Evolutionary conservation across 768 basidiomycete species (phyloP), one percentile per base, ranked within the genome.

Genomic region (Trametes gibbosa): DNA sequence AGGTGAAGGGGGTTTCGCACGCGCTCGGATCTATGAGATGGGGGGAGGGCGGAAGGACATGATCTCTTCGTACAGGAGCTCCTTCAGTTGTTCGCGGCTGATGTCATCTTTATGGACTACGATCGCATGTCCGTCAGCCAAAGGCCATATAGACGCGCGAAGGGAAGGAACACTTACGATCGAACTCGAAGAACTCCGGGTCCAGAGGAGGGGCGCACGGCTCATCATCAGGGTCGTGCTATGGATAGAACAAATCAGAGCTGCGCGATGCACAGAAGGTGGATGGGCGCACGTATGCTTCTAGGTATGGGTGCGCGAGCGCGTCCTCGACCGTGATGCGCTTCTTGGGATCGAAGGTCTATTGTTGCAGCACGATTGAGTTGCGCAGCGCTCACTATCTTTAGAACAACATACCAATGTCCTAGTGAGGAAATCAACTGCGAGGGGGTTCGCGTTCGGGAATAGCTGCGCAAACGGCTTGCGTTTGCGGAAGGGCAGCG

Each of bases 271-370:
- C 53, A 53, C 24, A 6, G 37, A 2, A 32, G 19, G 17, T 10
- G 35, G 51, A 49, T 45, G 35, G 29, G 80, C 87, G 45, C 67
- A 90, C 90, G 70, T 97, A 96, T 72, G 95, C 91, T 72, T 94
- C 92, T 13, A 96, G 81, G 69, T 96, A 96, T 6, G 95, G 95
- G 68, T 98, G 95, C n/a, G 88, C 87, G 34, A 99, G 78, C 6
- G 95, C 95, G 58, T 95, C 87, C 70, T 98, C 95, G 41, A 95
- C 93, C 0, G 93, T 93, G 72, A 94, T 87, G 45, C 97, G 88
- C 73, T 95, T 97, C 80, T 95, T 95, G 23, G 97, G 96, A 74
- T 97, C 95, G 74, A 98, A 99, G 0, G 97, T 96, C 90, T 90
- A 65, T 46, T 27, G 53, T 27, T 50, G 58, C 27, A 27, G 50